phyloP scores from a whole-genome alignment of 371 early-diverging fungal species.

The Saksenaea oblongispora region DNA sequence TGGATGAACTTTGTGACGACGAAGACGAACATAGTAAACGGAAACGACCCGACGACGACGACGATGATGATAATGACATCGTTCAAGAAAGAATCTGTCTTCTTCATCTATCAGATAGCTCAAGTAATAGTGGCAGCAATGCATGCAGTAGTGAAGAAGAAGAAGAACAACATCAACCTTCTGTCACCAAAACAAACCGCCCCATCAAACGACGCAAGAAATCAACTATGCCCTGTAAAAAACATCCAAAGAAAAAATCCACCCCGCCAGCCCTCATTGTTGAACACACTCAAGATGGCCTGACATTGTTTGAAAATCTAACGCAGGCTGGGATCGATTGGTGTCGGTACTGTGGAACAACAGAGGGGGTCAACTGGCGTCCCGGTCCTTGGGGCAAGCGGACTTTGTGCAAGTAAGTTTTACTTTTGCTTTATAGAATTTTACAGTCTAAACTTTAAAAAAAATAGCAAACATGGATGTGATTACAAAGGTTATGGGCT shows the following conservation, averaged over 20 bases:
- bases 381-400: slow-evolving; percentile 80
- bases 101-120: neutral
- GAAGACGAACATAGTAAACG: neutral
- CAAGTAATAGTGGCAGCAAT: neutral
- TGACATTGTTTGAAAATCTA: slow-evolving; percentile 49
- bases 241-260: neutral
- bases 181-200: neutral
- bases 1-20: slow-evolving; percentile 5
- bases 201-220: neutral
- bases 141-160: slow-evolving; percentile 1
- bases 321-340: slow-evolving; percentile 52
- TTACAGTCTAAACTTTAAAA: neutral
- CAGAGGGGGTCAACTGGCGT: slow-evolving; percentile 72
- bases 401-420: slow-evolving; percentile 69
- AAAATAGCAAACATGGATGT: slow-evolving; percentile 77
- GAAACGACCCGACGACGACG: slow-evolving; percentile 1
- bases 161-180: neutral
- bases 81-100: neutral
- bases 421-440: neutral
- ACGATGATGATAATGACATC: neutral
- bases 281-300: neutral
- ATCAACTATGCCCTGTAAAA: neutral
- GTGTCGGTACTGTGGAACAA: slow-evolving; percentile 79
- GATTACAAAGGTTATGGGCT: slow-evolving; percentile 91
- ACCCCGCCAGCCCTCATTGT: neutral